Percentiles rank a stretch among this genome's conserved stretches.
Conservation (phyloP, 2,329 filamentous ascomycete species). For the Xenosphaeropsis pyriputrescens region DNA sequence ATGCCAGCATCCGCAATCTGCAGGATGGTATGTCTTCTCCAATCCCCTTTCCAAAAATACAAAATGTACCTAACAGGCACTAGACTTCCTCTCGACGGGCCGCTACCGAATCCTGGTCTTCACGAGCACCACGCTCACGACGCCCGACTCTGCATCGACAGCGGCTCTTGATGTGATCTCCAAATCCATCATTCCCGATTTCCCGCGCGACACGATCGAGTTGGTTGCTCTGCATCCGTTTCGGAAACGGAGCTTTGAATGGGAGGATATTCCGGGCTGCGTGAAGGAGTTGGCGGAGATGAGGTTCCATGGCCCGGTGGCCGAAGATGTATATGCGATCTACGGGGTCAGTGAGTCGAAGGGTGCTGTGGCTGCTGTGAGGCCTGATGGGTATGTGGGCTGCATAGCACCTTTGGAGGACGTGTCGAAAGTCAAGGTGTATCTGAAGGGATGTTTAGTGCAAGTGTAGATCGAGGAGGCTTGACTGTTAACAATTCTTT, state of each 20-base stretch:
- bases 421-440: slow-evolving; percentile 6
- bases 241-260: slow-evolving; percentile 3
- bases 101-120: slow-evolving; percentile 13
- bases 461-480: too few relatives aligned
- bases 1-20: slow-evolving; percentile 12
- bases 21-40: slow-evolving; percentile 11
- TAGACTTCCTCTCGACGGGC: slow-evolving; percentile 12
- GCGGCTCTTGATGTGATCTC: slow-evolving; percentile 4
- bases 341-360: slow-evolving; percentile 51
- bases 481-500: too few relatives aligned
- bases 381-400: slow-evolving; percentile 61
- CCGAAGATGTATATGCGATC: slow-evolving; percentile 43
- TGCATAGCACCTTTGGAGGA: slow-evolving; percentile 29
- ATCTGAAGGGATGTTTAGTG: slow-evolving; percentile 3
- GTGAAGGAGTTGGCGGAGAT: slow-evolving; percentile 53
- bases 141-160: slow-evolving; percentile 2
- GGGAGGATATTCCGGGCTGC: slow-evolving; percentile 26
- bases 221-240: slow-evolving; percentile 38
- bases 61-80: too few relatives aligned
- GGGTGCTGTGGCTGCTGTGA: slow-evolving; percentile 43
- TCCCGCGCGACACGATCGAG: slow-evolving; percentile 49
- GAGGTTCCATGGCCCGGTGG: slow-evolving; percentile 32
- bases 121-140: slow-evolving; percentile 8
- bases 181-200: slow-evolving; percentile 10
- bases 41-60: neutral